Percentiles rank a stretch among this genome's conserved stretches.
Conservation (phyloP, 176 grass and related monocot species). For the Aegilops tauschii region DNA sequence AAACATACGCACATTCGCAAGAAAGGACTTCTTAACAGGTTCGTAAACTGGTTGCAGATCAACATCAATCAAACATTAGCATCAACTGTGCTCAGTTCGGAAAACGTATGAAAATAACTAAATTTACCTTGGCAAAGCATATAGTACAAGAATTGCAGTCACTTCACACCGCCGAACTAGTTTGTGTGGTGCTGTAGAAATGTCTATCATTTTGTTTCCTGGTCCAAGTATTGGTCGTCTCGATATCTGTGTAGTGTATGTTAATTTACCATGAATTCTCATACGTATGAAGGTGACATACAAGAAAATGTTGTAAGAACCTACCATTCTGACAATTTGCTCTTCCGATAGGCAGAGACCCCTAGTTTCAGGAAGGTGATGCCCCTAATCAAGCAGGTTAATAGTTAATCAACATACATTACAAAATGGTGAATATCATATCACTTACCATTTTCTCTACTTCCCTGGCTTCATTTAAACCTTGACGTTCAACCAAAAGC, state of each 20-base stretch:
- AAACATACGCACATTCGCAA: neutral
- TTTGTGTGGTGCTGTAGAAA: constrained; percentile 58
- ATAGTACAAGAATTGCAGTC: constrained; percentile 90
- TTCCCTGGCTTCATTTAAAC: constrained; percentile 85
- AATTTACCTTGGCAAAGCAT: constrained; percentile 73
- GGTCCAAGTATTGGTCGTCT: constrained; percentile 75
- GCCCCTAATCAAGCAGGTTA: constrained; percentile 42
- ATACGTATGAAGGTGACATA: constrained; percentile 4
- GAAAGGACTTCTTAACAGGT: neutral
- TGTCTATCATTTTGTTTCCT: constrained; percentile 67
- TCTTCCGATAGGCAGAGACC: constrained; percentile 85
- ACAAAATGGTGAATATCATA: neutral
- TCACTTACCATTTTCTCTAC: constrained; percentile 71
- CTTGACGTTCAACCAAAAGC: constrained; percentile 77
- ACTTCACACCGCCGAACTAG: constrained; percentile 70
- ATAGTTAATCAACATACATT: constrained; percentile 20
- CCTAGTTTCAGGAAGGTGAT: constrained; percentile 76
- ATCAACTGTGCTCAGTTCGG: constrained; percentile 7
- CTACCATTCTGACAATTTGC: constrained; percentile 76
- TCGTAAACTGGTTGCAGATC: neutral
- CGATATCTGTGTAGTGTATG: constrained; percentile 46
- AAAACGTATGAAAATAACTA: neutral
- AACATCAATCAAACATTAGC: neutral
- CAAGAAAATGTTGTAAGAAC: constrained; percentile 29
- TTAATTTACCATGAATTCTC: constrained; percentile 10